Conservation (phyloP, 2,329 filamentous ascomycete genomes). For the Fusarium kyushuense region DNA sequence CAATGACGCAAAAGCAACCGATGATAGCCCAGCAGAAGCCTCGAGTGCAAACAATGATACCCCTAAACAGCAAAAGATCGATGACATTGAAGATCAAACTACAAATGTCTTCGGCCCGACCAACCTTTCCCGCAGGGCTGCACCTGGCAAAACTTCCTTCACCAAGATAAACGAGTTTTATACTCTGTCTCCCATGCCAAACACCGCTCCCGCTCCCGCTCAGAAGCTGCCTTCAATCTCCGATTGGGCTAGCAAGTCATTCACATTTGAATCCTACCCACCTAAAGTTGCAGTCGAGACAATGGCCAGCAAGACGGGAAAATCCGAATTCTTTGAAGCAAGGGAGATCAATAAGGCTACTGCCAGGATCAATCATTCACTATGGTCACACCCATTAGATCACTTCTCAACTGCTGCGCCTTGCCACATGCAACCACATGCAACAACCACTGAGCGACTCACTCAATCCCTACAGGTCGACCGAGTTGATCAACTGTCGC, state of each 20-base stretch:
- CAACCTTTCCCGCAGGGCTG: neutral
- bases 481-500: neutral
- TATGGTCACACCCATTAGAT: neutral
- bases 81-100: neutral
- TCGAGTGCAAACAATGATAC: neutral
- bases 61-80: neutral
- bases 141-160: neutral
- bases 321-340: constrained; percentile 56
- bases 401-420: too few species aligned
- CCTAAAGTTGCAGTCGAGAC: constrained; percentile 40
- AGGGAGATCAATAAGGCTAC: constrained; percentile 53
- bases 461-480: neutral
- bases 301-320: constrained; percentile 54
- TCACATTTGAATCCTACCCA: neutral
- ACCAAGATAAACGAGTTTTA: constrained; percentile 4
- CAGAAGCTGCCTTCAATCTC: constrained; percentile 36
- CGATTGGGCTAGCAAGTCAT: constrained; percentile 21
- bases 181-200: constrained; percentile 21
- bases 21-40: too few species aligned
- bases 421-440: neutral
- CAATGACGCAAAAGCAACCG: neutral
- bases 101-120: neutral
- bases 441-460: neutral
- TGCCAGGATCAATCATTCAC: constrained; percentile 13
- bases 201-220: neutral